These are phyloP conservation scores for Hydrangea macrophylla DNA, from an alignment of 148 eudicot species.

Conservation along the genomic window DNA sequence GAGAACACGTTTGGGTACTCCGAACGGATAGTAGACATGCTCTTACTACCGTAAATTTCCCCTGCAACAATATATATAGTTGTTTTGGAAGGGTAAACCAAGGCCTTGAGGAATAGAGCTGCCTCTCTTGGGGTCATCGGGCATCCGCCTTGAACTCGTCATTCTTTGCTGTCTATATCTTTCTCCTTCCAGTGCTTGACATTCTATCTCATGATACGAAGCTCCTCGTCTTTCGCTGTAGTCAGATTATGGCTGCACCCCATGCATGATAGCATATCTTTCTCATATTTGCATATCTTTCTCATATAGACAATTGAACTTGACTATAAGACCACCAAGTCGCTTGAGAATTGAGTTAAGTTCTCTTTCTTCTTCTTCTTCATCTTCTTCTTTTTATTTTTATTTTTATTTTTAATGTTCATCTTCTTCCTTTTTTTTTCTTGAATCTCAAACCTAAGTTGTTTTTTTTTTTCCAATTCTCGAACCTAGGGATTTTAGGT, in stretches of 20 bases:
- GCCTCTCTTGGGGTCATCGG: slow-evolving; percentile 54
- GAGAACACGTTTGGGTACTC: slow-evolving; percentile 42
- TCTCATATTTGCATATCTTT: slow-evolving; percentile 52
- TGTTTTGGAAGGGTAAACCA: slow-evolving; percentile 45
- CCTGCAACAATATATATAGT: slow-evolving; percentile 47
- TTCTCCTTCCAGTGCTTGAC: slow-evolving; percentile 49
- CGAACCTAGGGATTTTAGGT: too few relatives aligned
- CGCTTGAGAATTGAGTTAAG: too few relatives aligned
- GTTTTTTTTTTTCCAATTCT: too few relatives aligned
- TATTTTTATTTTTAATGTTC: too few relatives aligned
- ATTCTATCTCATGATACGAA: slow-evolving; percentile 32
- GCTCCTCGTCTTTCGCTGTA: slow-evolving; percentile 28
- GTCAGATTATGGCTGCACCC: slow-evolving; percentile 53
- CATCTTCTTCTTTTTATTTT: too few relatives aligned
- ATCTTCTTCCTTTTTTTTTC: too few relatives aligned
- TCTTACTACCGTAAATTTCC: slow-evolving; percentile 34
- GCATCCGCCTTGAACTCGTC: slow-evolving; percentile 39
- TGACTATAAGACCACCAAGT: too few relatives aligned
- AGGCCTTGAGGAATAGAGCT: slow-evolving; percentile 43
- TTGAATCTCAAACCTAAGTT: too few relatives aligned
- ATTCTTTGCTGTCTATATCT: slow-evolving; percentile 38
- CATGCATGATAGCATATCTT: slow-evolving; percentile 53
- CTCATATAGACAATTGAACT: too few relatives aligned
- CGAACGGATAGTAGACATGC: slow-evolving; percentile 26
- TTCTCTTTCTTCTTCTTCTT: too few relatives aligned